Evolutionary conservation across 1,284 basidiomycete species (phyloP).

Genomic region (Tylopilus sp.): DNA sequence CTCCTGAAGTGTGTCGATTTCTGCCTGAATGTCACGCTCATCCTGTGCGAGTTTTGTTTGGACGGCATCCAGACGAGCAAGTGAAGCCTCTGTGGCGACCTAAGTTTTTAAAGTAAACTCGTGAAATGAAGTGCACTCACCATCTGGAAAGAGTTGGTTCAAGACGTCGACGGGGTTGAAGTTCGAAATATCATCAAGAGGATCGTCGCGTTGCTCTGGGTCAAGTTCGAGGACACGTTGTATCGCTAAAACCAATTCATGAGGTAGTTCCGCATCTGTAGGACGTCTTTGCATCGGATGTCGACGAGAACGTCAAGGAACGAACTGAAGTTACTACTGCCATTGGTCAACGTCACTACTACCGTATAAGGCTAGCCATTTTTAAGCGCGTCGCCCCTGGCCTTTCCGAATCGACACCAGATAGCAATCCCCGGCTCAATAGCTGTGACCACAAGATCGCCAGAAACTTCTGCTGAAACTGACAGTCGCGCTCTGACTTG

Average conservation of each 20-base stretch:
- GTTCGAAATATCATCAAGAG: conserved; percentile 67
- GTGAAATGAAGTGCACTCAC: conserved; percentile 52
- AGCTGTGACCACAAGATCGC: too few species aligned
- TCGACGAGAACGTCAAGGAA: conserved; percentile 8
- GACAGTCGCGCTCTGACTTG: too few species aligned
- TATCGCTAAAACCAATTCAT: conserved; percentile 74
- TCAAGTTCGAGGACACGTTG: conserved; percentile 73
- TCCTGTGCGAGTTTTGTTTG: conserved; percentile 70
- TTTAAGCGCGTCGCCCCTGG: too few species aligned
- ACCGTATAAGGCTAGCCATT: too few species aligned
- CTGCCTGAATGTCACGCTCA: conserved; percentile 72
- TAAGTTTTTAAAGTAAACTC: conserved; percentile 8
- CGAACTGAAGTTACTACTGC: background rate
- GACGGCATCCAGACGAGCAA: conserved; percentile 72
- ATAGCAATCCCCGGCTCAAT: too few species aligned
- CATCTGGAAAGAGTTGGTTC: conserved; percentile 82
- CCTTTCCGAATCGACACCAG: too few species aligned
- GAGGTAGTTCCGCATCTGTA: conserved; percentile 62
- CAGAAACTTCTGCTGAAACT: too few species aligned
- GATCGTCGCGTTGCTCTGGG: conserved; percentile 56
- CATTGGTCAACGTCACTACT: too few species aligned
- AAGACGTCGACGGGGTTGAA: conserved; percentile 71
- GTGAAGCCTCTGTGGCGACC: conserved; percentile 66
- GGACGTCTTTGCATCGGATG: conserved; percentile 34
- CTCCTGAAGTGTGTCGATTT: conserved; percentile 75